Conservation (phyloP, 2,329 filamentous ascomycete genomes). For the Diaporthe vexans region DNA sequence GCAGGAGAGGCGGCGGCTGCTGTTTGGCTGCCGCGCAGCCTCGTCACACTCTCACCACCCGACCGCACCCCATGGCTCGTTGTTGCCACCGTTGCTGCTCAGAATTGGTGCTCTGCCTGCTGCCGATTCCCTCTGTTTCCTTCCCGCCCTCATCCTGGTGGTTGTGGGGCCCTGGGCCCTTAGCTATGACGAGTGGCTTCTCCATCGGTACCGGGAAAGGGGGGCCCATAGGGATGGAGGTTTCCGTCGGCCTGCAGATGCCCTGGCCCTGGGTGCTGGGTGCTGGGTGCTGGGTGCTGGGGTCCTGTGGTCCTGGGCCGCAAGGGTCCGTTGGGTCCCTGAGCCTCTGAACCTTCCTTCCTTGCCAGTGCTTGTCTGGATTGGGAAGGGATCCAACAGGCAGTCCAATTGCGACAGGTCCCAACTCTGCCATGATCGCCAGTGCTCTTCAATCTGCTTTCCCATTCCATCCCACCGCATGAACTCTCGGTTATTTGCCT, state of each 20-base stretch:
- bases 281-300: background rate
- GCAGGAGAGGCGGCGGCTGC: background rate
- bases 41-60: background rate
- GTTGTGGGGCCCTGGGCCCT: background rate
- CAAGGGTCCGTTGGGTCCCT: slow-evolving; percentile 10
- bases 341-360: slow-evolving; percentile 8
- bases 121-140: background rate
- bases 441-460: slow-evolving; percentile 14
- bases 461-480: slow-evolving; percentile 24
- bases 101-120: background rate
- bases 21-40: slow-evolving; percentile 6
- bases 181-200: slow-evolving; percentile 10
- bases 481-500: slow-evolving; percentile 27
- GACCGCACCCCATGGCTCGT: slow-evolving; percentile 6
- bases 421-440: slow-evolving; percentile 27
- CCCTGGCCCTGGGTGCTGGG: background rate
- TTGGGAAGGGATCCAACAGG: slow-evolving; percentile 22
- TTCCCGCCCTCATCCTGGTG: background rate
- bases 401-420: slow-evolving; percentile 13
- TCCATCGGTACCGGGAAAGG: slow-evolving; percentile 16
- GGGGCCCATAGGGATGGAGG: slow-evolving; percentile 2
- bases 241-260: slow-evolving; percentile 9
- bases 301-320: background rate
- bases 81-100: background rate
- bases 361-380: slow-evolving; percentile 6